Base-by-base conservation (phyloP, 2,329 filamentous ascomycete species). In the Fonsecaea monophora region DNA sequence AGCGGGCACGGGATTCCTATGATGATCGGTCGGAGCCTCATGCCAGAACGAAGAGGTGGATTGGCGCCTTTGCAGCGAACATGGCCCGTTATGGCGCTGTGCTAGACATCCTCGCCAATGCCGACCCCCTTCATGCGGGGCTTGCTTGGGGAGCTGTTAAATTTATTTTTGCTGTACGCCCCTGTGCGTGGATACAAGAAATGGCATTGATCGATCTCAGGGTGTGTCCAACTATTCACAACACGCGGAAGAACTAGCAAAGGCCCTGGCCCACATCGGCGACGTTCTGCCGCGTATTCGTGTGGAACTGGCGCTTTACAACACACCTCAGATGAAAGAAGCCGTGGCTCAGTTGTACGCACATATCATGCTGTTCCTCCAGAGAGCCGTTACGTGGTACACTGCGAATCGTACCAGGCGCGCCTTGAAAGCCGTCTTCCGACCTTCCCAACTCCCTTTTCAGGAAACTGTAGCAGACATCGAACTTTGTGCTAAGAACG, bases 91-190 rank as follows among this genome's bases (percentile, higher is more conserved):
- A 53, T 34, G 21, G 25, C 4, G 10, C 50, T 25, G 50, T 53
- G 32, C 50, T 53, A 18, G 50, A 53, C 12, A 34, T 32, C 7
- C 21, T 53, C 21, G 50, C 50, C 32, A 34, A 4, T 32, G 21
- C 50, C 6, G 18, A 53, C 18, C 50, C 50, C n/a, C 25, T 30
- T 6, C 32, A 53, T 34, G 50, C 50, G 1, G 50, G 50, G 32
- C 50, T 53, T 30, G 50, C 50, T 34, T 53, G 50, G 21, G 50
- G 50, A 32, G 50, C 50, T 30, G 30, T 53, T 8, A 53, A 53
- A 53, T 53, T 53, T 34, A 10, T 30, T 10, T 30, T 53, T 34
- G 32, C 25, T 4, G 21, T 53, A 25, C 12, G 21, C n/a, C 15
- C 8, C 40, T 18, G 15, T 45, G 40, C 40, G 18, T 5, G 15